A percentile compares a stretch with the other conserved stretches of the same genome.
These are phyloP conservation scores for Rubia balearica DNA, from an alignment of 305 asterid genomes.

Conservation along the genomic window DNA sequence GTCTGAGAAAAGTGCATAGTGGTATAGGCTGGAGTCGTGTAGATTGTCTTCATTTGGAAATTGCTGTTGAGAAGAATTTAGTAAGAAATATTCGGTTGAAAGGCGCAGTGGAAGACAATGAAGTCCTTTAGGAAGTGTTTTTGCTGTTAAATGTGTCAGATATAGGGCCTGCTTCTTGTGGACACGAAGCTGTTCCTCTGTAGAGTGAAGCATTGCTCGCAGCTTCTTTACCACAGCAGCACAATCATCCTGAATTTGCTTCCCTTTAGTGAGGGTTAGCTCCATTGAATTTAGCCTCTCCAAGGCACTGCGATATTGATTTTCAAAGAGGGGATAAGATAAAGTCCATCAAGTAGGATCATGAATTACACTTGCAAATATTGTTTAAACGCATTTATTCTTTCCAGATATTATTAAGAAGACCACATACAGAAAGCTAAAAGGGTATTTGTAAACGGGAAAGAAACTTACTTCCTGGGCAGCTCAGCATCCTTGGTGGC, in stretches of 20 bases:
- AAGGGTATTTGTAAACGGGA: constrained; percentile 3
- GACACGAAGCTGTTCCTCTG: constrained; percentile 84
- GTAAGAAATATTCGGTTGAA: constrained; percentile 59
- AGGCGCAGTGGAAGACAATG: constrained; percentile 91
- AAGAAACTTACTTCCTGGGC: constrained; percentile 50
- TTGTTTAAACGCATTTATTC: neutral
- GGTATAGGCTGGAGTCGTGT: constrained; percentile 61
- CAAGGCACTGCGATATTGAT: constrained; percentile 41
- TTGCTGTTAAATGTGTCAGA: constrained; percentile 76
- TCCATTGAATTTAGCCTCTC: constrained; percentile 73
- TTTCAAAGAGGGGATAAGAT: constrained; percentile 1
- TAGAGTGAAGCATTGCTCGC: constrained; percentile 81
- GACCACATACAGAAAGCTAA: neutral
- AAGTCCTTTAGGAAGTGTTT: constrained; percentile 84
- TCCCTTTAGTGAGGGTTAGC: constrained; percentile 61
- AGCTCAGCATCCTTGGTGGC: constrained; percentile 74
- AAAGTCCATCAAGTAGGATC: neutral
- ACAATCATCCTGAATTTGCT: constrained; percentile 83
- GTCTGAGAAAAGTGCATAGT: constrained; percentile 87
- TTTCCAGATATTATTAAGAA: neutral
- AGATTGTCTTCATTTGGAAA: constrained; percentile 50
- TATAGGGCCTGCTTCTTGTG: constrained; percentile 78
- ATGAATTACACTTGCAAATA: neutral
- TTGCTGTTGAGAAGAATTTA: constrained; percentile 66
- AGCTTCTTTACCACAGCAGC: constrained; percentile 65